phyloP scores from a whole-genome alignment of 257 asterid species.

The Solanum ossicruentum region DNA sequence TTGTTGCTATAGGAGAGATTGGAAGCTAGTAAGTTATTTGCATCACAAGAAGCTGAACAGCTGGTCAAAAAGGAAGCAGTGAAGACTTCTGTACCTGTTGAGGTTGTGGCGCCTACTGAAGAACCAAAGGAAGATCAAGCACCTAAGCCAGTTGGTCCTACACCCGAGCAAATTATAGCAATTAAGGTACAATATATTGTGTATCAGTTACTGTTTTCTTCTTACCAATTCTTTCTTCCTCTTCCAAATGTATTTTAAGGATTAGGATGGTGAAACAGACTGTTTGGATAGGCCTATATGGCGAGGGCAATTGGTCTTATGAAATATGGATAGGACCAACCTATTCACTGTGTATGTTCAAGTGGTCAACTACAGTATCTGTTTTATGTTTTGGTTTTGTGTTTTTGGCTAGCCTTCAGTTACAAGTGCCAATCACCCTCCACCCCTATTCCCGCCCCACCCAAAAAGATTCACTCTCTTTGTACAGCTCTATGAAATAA shows the following conservation, averaged over 20 bases:
- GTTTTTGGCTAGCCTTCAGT: neutral
- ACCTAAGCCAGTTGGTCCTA: slow-evolving; percentile 70
- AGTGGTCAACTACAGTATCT: neutral
- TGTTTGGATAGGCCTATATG: neutral
- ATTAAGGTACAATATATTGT: slow-evolving; percentile 46
- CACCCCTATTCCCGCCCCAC: neutral
- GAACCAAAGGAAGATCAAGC: slow-evolving; percentile 53
- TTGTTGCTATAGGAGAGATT: slow-evolving; percentile 56
- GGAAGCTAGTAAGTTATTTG: slow-evolving; percentile 76
- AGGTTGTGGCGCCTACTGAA: slow-evolving; percentile 47
- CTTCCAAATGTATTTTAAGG: neutral
- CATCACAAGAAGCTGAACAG: slow-evolving; percentile 92
- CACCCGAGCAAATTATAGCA: slow-evolving; percentile 91
- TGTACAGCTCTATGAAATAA: neutral
- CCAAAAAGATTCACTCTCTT: neutral
- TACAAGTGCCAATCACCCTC: neutral
- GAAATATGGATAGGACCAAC: neutral
- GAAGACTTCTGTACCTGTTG: slow-evolving; percentile 68
- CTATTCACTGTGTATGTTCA: neutral
- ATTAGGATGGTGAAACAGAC: neutral
- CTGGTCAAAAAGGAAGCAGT: slow-evolving; percentile 70
- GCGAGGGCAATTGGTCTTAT: neutral
- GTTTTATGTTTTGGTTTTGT: neutral
- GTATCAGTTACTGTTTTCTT: neutral
- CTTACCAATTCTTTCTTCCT: neutral